Evolutionary conservation across 192 early-diverging fungal genomes (phyloP).

Genomic region (Coemansia sp.): DNA sequence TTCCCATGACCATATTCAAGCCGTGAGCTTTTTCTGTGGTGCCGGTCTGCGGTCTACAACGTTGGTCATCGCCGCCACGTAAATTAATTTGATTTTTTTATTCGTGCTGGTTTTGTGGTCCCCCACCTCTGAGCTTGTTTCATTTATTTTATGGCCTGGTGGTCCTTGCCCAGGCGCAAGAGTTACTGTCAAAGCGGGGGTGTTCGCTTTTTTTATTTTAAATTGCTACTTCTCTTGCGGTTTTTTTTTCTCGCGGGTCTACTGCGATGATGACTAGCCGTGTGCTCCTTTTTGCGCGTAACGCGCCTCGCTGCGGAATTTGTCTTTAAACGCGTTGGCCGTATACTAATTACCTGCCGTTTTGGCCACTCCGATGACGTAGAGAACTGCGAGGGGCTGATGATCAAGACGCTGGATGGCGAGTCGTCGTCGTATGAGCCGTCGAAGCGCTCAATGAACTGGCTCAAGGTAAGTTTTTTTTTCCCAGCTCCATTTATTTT

Average conservation of each 20-base stretch:
- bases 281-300: background rate
- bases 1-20: background rate
- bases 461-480: constrained; percentile 85
- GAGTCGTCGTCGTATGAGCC: constrained; percentile 91
- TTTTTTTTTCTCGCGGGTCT: constrained; percentile 7
- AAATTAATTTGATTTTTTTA: constrained; percentile 6
- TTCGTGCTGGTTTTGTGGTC: background rate
- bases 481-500: background rate
- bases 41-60: background rate
- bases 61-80: background rate
- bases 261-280: constrained; percentile 6
- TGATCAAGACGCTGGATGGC: constrained; percentile 96
- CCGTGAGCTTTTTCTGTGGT: background rate
- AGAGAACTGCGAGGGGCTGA: constrained; percentile 95
- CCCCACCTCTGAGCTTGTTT: background rate
- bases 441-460: constrained; percentile 93
- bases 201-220: background rate
- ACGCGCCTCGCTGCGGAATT: constrained; percentile 9
- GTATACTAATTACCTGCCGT: constrained; percentile 47
- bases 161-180: background rate
- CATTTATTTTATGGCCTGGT: constrained; percentile 5
- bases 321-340: constrained; percentile 48
- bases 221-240: background rate
- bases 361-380: constrained; percentile 58
- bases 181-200: constrained; percentile 2